These are phyloP conservation scores for Rhizopogon salebrosus DNA, from an alignment of 768 basidiomycete genomes.

Conservation along the genomic window DNA sequence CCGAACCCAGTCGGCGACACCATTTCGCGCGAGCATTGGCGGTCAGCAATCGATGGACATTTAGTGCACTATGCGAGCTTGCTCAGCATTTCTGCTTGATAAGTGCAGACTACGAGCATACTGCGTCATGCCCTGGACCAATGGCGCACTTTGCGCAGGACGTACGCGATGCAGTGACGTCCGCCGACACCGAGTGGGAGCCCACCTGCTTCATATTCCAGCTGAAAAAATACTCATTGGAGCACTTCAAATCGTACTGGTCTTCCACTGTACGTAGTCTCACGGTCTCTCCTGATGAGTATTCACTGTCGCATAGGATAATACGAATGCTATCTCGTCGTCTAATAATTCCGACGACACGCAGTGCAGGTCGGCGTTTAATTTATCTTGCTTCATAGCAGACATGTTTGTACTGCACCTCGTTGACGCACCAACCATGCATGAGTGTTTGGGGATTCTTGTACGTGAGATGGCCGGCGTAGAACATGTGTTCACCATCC, in stretches of 20 bases:
- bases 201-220: conserved; percentile 21
- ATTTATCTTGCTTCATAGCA: conserved; percentile 22
- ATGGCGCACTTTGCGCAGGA: conserved; percentile 18
- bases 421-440: conserved; percentile 6
- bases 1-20: not conserved
- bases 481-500: conserved; percentile 24
- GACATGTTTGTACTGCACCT: conserved; percentile 21
- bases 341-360: conserved; percentile 10
- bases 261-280: conserved; percentile 17
- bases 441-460: conserved; percentile 19
- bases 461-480: conserved; percentile 18
- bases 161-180: conserved; percentile 16
- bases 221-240: conserved; percentile 18
- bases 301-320: conserved; percentile 11
- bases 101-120: conserved; percentile 8
- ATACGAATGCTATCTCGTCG: conserved; percentile 9
- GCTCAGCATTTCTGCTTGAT: conserved; percentile 25
- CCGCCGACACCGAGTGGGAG: conserved; percentile 12
- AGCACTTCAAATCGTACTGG: conserved; percentile 22
- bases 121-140: conserved; percentile 5
- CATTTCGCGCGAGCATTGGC: not conserved
- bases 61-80: conserved; percentile 16
- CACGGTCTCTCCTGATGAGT: not conserved
- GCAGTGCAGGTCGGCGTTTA: conserved; percentile 16
- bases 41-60: not conserved